phyloP scores from a whole-genome alignment of 1,139 yeast genomes.

The Kluyveromyces sp. region DNA sequence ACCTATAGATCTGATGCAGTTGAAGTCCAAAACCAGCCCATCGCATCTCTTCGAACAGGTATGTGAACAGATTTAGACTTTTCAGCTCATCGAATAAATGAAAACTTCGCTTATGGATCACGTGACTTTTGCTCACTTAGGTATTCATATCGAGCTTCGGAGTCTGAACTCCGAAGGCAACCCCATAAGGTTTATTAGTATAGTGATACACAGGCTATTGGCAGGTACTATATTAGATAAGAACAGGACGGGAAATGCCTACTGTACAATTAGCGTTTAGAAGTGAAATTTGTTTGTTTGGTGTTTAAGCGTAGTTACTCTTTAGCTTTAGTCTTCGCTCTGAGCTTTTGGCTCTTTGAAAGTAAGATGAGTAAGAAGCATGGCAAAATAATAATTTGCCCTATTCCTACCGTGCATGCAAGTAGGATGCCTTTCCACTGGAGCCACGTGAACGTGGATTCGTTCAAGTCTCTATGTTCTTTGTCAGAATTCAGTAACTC shows the following conservation, averaged over 20 bases:
- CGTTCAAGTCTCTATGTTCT: slow-evolving; percentile 13
- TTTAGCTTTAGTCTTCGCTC: neutral
- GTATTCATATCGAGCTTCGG: no score
- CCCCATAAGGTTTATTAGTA: no score
- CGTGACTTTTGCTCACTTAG: neutral
- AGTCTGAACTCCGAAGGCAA: no score
- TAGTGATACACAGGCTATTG: neutral
- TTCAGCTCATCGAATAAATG: no score
- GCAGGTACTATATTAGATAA: neutral
- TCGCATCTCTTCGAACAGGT: slow-evolving; percentile 4
- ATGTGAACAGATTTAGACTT: slow-evolving; percentile 3
- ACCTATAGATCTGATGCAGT: no score
- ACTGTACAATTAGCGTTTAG: neutral
- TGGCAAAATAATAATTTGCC: slow-evolving; percentile 9
- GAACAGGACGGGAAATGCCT: neutral
- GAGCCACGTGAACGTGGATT: slow-evolving; percentile 10
- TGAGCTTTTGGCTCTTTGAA: neutral
- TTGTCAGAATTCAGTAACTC: slow-evolving; percentile 9
- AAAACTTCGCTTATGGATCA: neutral
- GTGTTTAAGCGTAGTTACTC: neutral
- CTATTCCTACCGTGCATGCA: slow-evolving; percentile 6
- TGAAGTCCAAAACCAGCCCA: slow-evolving; percentile 1
- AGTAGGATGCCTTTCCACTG: slow-evolving; percentile 11
- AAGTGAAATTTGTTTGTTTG: slow-evolving; percentile 1
- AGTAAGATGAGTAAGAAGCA: neutral